Base-by-base conservation (phyloP, 768 basidiomycete species). In the Cytidiella melzeri region DNA sequence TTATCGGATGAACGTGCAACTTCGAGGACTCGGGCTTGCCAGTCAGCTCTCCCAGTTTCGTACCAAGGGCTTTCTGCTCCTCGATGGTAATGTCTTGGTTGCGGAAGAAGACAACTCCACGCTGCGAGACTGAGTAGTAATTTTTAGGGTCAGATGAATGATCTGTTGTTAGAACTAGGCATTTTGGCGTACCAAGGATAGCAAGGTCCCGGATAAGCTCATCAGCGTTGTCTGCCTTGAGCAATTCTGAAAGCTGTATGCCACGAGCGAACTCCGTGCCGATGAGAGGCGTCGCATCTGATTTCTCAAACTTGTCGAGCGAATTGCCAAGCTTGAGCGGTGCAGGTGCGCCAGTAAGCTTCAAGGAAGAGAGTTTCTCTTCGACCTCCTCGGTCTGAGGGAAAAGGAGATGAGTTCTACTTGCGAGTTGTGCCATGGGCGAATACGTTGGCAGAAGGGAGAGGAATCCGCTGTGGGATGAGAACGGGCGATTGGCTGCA, bases 11-110 rank as follows among this genome's bases (percentile, higher is more conserved):
- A 13, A 53, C 47, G 42, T 53, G 52, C 36, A 53, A 42, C 34
- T 53, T 53, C 12, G 52, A 53, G 6, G 52, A 53, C 13, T 40
- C 52, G 25, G 52, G 52, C 47, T 53, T 53, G 25, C 52, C 52
- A n/a, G 30, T 48, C 40, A 53, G 43, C 42, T 63, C 61, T 13
- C 65, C 63, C 41, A 59, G 56, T 51, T 63, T 60, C 5, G 60
- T 43, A 41, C 64, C 65, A 20, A 67, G 58, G 13, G 44, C 50
- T 41, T 58, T 58, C 44, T 67, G 65, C 36, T 61, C 53, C 28
- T 64, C 63, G 25, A 63, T 61, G 18, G 61, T 63, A 38, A 67
- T 47, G 45, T 64, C 60, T 46, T 67, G 65, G 57, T 67, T 63
- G 36, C 65, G 62, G 63, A 67, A 61, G 57, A 66, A 64, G 21